Evolutionary conservation across 2,329 filamentous ascomycete species (phyloP).

Genomic region (Alternaria incomplexa): DNA sequence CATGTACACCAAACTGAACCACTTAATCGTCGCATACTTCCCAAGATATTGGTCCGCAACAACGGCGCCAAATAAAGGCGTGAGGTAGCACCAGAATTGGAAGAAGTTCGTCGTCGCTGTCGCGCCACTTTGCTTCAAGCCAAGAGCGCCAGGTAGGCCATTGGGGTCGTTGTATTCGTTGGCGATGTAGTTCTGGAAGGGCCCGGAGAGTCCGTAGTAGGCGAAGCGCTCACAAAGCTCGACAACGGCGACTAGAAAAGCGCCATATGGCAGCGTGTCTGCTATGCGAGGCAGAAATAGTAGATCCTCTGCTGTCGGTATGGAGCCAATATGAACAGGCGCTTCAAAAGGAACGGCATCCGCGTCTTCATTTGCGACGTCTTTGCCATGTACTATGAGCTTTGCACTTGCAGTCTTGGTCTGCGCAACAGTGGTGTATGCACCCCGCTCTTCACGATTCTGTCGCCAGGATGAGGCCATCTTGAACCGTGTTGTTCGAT

Average conservation of each 20-base stretch:
- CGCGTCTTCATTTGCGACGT: constrained; percentile 4
- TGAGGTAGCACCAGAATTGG: constrained; percentile 58
- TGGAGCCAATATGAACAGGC: constrained; percentile 26
- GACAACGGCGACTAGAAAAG: constrained; percentile 56
- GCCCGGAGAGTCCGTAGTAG: constrained; percentile 54
- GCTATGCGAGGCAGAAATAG: constrained; percentile 43
- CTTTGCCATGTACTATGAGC: constrained; percentile 24
- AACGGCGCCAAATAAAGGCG: constrained; percentile 56
- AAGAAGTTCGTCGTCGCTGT: constrained; percentile 57
- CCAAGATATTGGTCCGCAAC: constrained; percentile 72
- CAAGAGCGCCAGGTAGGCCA: constrained; percentile 51
- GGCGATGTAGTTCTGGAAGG: constrained; percentile 59
- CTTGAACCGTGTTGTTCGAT: neutral
- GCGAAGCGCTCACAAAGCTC: constrained; percentile 59
- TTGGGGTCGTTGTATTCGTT: constrained; percentile 49
- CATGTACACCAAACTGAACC: constrained; percentile 68
- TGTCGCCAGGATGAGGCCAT: constrained; percentile 34
- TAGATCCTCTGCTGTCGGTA: constrained; percentile 35
- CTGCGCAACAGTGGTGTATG: constrained; percentile 43
- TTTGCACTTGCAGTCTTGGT: constrained; percentile 29
- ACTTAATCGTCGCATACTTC: constrained; percentile 72
- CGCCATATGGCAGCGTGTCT: constrained; percentile 53
- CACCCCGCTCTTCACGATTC: constrained; percentile 25
- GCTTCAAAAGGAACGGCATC: constrained; percentile 1
- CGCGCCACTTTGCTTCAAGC: constrained; percentile 51